Evolutionary conservation across 495 filamentous ascomycete genomes (phyloP).

Genomic region (Tuber microsphaerosporum): DNA sequence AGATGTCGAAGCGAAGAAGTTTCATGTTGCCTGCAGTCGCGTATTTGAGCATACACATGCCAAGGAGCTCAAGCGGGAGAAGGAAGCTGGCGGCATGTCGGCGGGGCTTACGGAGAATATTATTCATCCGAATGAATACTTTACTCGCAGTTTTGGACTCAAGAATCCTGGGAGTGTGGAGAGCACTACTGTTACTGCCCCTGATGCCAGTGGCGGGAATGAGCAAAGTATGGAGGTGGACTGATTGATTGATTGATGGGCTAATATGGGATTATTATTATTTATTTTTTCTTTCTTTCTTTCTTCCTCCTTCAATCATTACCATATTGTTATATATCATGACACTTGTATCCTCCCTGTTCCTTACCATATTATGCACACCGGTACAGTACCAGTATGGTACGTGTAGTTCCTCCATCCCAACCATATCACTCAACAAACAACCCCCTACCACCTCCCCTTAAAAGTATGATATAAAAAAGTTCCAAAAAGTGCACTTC

Average conservation of each 20-base stretch:
- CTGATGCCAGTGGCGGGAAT: neutral
- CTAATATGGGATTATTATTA: neutral
- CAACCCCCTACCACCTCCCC: neutral
- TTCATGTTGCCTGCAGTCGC: constrained; percentile 91
- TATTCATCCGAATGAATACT: constrained; percentile 95
- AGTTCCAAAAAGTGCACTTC: neutral
- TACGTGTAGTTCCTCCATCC: neutral
- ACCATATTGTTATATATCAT: neutral
- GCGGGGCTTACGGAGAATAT: constrained; percentile 86
- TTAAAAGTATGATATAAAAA: neutral
- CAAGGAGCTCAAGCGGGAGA: constrained; percentile 79
- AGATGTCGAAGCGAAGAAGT: constrained; percentile 81
- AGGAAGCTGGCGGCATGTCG: constrained; percentile 57
- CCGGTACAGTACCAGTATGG: neutral
- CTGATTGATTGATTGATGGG: neutral
- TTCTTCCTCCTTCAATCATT: neutral
- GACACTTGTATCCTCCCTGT: neutral
- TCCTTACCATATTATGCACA: neutral
- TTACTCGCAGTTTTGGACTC: constrained; percentile 82
- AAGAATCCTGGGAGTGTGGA: constrained; percentile 56
- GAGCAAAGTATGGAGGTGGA: neutral
- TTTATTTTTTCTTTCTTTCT: neutral
- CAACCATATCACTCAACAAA: neutral
- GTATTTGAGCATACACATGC: constrained; percentile 88
- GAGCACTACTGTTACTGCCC: neutral